Percentiles rank a stretch among this genome's conserved stretches.
These are phyloP conservation scores for Alternaria sp. DNA, from an alignment of 2,329 filamentous ascomycete genomes.

Conservation along the genomic window DNA sequence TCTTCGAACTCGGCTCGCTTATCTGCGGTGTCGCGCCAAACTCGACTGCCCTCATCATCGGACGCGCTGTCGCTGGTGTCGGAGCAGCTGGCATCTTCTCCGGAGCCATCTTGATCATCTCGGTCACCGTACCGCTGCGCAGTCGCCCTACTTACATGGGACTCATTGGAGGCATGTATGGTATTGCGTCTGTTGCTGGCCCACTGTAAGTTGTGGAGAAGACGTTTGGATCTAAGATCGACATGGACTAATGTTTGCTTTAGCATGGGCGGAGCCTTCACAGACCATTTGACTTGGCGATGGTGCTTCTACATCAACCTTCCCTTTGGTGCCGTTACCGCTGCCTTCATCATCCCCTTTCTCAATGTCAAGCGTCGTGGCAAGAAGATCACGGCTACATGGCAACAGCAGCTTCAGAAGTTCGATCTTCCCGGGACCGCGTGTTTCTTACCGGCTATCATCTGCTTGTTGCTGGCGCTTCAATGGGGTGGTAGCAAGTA, in stretches of 20 bases:
- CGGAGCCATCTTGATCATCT: conserved; percentile 57
- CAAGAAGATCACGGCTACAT: conserved; percentile 41
- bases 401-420: conserved; percentile 49
- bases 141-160: conserved; percentile 58
- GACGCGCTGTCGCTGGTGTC: conserved; percentile 58
- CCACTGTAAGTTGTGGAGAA: conserved; percentile 47
- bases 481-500: conserved; percentile 60
- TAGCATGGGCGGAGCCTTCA: conserved; percentile 54
- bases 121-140: conserved; percentile 52
- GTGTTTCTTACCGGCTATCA: conserved; percentile 54
- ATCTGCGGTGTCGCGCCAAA: conserved; percentile 60
- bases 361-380: conserved; percentile 44
- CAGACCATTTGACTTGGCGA: conserved; percentile 54
- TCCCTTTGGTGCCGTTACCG: conserved; percentile 56
- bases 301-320: conserved; percentile 58
- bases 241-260: conserved; percentile 22
- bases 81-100: conserved; percentile 59
- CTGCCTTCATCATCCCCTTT: conserved; percentile 50
- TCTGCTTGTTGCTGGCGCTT: conserved; percentile 58
- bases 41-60: conserved; percentile 58
- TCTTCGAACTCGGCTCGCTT: conserved; percentile 61
- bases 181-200: conserved; percentile 56
- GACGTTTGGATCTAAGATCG: conserved; percentile 5
- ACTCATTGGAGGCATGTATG: conserved; percentile 57
- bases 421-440: conserved; percentile 56